Conservation (phyloP, 768 basidiomycete genomes). For the Tylopilus subfusipes region DNA sequence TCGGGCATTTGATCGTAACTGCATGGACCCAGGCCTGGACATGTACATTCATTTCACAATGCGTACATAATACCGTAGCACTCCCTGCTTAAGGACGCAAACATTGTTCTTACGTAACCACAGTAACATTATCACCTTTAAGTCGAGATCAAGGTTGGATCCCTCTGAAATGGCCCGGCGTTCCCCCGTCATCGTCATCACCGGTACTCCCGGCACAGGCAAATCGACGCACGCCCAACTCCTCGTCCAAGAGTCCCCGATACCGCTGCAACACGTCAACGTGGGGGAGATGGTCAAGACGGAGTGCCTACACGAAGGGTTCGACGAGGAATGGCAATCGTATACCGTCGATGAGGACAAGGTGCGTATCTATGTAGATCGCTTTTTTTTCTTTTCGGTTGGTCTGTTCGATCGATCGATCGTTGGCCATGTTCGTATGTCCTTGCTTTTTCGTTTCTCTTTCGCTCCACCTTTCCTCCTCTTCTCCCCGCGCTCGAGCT, state of each 20-base stretch:
- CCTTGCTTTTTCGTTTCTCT: no score
- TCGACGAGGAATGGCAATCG: constrained; percentile 92
- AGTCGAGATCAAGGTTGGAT: no score
- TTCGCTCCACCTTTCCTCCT: no score
- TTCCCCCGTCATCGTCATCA: constrained; percentile 75
- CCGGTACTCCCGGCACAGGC: constrained; percentile 92
- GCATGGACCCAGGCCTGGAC: not conserved
- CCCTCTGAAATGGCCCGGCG: constrained; percentile 26
- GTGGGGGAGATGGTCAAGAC: constrained; percentile 89
- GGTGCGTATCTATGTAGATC: constrained; percentile 41
- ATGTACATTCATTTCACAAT: not conserved
- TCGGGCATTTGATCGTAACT: not conserved
- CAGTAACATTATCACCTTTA: no score
- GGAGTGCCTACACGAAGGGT: constrained; percentile 74
- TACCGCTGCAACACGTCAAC: constrained; percentile 79
- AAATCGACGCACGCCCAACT: constrained; percentile 91
- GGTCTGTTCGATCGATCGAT: no score
- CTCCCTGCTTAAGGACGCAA: no score
- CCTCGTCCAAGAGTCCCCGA: constrained; percentile 67
- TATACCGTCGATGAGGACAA: constrained; percentile 96
- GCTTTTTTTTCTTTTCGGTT: not conserved
- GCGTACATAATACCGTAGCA: not conserved
- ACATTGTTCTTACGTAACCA: constrained; percentile 11
- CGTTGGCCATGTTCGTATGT: no score
- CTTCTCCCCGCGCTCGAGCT: no score